Evolutionary conservation across 345 rosid genomes (phyloP), one percentile per base, ranked within the genome.

Genomic region (Euphorbia tirucalli): DNA sequence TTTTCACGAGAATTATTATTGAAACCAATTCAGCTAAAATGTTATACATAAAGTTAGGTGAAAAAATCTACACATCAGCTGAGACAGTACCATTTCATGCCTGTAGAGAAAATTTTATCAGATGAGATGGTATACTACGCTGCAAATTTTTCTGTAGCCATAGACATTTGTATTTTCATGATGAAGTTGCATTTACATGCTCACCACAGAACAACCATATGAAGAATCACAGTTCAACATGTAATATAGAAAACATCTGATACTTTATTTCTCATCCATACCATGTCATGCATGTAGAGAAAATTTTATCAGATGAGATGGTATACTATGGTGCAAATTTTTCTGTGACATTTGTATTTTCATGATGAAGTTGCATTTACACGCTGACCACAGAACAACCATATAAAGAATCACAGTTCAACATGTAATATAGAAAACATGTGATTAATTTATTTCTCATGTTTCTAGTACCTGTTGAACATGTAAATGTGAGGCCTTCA

Each of bases 391-490:
- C 57, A 16, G 13, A 24, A 21, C 21, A 28, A 65, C 21, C 28
- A 24, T 43, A 28, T 27, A n/a, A 59, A 44, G 65, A 43, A 44
- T 59, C 21, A 11, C 22, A 50, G 11, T n/a, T 1, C 65, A 16
- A 5, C 27, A 59, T 30, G 9, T 55, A n/a, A 52, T 22, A 41
- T 15, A 31, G 16, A 24, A 18, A 8, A 24, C 32, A 27, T 28
- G 37, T 4, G 50, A 13, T 41, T 41, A 37, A 43, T 3, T 13
- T 24, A 15, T 21, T 24, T 71, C 11, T 68, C n/a, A 28, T 62
- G 49, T 71, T 56, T 63, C 43, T 77, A 64, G 71, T 85, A 92
- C 98, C 97, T 85, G 85, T 61, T 71, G 97, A 88, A 74, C 97
- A 94, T 32, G 69, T 75, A 84, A 92, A 92, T 62, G 84, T 66